Evolutionary conservation across 345 rosid genomes (phyloP).

Genomic region (Lagerstroemia speciosa): DNA sequence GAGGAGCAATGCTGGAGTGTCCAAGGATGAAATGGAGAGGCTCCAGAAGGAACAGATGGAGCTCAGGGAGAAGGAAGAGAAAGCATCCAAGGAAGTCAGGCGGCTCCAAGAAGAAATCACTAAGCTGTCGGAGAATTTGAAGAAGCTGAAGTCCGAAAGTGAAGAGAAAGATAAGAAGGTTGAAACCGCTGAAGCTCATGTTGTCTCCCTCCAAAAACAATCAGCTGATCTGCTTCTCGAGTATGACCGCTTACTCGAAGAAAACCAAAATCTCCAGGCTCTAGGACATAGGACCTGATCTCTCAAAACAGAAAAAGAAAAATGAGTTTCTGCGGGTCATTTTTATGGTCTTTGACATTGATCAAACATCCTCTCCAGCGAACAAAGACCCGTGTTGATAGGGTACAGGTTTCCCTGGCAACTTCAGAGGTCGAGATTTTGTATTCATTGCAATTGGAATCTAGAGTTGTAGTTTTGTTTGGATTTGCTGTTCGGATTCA

Average conservation of each 20-base stretch:
- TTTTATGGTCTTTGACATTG: not conserved
- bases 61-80: slow-evolving; percentile 63
- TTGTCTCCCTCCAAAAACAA: slow-evolving; percentile 68
- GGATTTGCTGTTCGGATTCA: not conserved
- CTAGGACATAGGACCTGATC: slow-evolving; percentile 33
- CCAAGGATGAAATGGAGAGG: slow-evolving; percentile 52
- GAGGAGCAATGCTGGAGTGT: slow-evolving; percentile 51
- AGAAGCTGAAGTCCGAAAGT: slow-evolving; percentile 54
- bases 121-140: slow-evolving; percentile 36
- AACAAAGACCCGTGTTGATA: not conserved
- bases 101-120: slow-evolving; percentile 42
- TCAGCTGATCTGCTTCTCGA: slow-evolving; percentile 79
- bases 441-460: not conserved
- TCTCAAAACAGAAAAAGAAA: not conserved
- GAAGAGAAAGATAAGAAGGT: slow-evolving; percentile 62
- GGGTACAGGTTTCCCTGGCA: not conserved
- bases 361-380: not conserved
- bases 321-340: not conserved
- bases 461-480: not conserved
- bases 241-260: slow-evolving; percentile 76
- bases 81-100: slow-evolving; percentile 46
- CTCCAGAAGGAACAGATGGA: slow-evolving; percentile 49
- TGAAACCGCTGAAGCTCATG: slow-evolving; percentile 77
- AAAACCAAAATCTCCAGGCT: slow-evolving; percentile 78
- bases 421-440: not conserved